Percentiles rank a stretch among this genome's conserved stretches.
Evolutionary conservation across 2,329 filamentous ascomycete genomes (phyloP).

Genomic region (Coniella vitis): DNA sequence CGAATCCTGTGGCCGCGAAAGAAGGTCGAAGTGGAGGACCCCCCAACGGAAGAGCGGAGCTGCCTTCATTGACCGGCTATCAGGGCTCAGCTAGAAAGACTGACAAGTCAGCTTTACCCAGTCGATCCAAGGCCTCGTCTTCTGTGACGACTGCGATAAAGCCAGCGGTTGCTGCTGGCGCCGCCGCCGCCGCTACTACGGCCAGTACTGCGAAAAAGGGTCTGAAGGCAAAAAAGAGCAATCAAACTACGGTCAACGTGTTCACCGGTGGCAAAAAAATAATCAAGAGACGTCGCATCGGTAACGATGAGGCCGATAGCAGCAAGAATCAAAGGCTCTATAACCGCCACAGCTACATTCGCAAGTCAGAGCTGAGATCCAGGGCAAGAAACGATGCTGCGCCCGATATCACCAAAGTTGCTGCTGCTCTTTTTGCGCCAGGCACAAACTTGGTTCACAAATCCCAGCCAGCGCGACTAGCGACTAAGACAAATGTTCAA

Average conservation of each 20-base stretch:
- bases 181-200: not conserved
- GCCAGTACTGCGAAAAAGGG: conserved; percentile 1
- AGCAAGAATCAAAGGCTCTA: conserved; percentile 36
- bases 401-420: conserved; percentile 25
- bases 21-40: not conserved
- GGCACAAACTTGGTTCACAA: conserved; percentile 19
- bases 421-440: conserved; percentile 19
- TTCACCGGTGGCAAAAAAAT: conserved; percentile 36
- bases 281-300: conserved; percentile 30
- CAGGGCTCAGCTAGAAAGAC: conserved; percentile 28
- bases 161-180: not conserved
- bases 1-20: not conserved
- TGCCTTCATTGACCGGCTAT: conserved; percentile 23
- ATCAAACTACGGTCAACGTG: conserved; percentile 33
- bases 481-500: not conserved
- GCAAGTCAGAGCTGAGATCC: conserved; percentile 34
- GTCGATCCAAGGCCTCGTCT: not conserved
- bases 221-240: conserved; percentile 22
- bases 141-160: not conserved
- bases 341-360: conserved; percentile 27
- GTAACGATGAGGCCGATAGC: conserved; percentile 34
- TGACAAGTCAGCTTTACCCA: not conserved
- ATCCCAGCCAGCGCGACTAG: not conserved
- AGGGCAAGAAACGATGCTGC: conserved; percentile 38
- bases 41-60: conserved; percentile 1